These are phyloP conservation scores for Fusarium sterilihyphosum DNA, from an alignment of 2,329 filamentous ascomycete genomes.

Conservation along the genomic window DNA sequence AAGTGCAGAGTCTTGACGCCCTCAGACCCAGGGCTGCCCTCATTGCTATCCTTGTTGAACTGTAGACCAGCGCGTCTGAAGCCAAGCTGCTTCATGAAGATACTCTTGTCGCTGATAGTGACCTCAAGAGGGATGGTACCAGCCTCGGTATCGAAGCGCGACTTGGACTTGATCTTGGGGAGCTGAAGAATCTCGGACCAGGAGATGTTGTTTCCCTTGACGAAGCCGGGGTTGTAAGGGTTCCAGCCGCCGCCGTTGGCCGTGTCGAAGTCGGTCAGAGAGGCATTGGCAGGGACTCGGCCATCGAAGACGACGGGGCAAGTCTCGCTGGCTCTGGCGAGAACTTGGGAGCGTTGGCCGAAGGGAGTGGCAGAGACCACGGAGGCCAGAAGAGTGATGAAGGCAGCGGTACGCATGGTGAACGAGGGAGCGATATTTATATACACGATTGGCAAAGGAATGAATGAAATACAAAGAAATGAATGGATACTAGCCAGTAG, in stretches of 20 bases:
- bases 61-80: slow-evolving; percentile 63
- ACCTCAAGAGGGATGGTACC: slow-evolving; percentile 60
- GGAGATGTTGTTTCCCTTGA: slow-evolving; percentile 63
- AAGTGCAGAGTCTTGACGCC: slow-evolving; percentile 70
- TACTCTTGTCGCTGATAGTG: slow-evolving; percentile 66
- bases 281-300: slow-evolving; percentile 53
- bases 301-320: slow-evolving; percentile 57
- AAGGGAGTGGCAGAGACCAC: slow-evolving; percentile 29
- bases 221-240: slow-evolving; percentile 62
- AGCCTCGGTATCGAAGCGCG: slow-evolving; percentile 50
- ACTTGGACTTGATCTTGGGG: slow-evolving; percentile 48
- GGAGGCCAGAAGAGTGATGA: slow-evolving; percentile 30
- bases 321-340: slow-evolving; percentile 6
- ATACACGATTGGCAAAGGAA: slow-evolving; percentile 7
- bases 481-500: slow-evolving; percentile 37
- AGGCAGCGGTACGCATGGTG: slow-evolving; percentile 27
- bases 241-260: slow-evolving; percentile 46
- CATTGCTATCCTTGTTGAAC: slow-evolving; percentile 44
- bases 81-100: slow-evolving; percentile 68
- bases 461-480: slow-evolving; percentile 13
- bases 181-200: slow-evolving; percentile 63
- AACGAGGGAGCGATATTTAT: not conserved
- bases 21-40: slow-evolving; percentile 63
- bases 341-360: slow-evolving; percentile 1
- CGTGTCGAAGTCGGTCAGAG: slow-evolving; percentile 53